These are phyloP conservation scores for Physcomitrellopsis africana DNA, from an alignment of 225 moss, liverwort and hornwort species.

Conservation along the genomic window DNA sequence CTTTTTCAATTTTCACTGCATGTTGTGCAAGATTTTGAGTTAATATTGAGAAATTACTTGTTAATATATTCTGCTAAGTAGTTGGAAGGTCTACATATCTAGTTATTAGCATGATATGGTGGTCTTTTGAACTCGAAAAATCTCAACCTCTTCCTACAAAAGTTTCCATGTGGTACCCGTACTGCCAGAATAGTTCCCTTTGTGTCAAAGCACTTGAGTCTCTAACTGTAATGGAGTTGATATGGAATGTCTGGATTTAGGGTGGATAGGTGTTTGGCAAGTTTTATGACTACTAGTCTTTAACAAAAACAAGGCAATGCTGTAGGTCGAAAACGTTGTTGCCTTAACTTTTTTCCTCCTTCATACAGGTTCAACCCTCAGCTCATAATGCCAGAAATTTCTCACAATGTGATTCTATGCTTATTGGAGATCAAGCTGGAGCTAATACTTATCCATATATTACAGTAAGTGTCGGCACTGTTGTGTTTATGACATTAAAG, in stretches of 20 bases:
- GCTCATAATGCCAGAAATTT: conserved; percentile 89
- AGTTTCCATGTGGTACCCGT: too few species aligned
- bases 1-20: background rate
- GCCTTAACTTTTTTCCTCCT: background rate
- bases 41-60: background rate
- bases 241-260: too few species aligned
- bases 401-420: conserved; percentile 98
- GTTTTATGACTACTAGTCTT: background rate
- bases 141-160: too few species aligned
- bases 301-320: background rate
- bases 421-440: conserved; percentile 96
- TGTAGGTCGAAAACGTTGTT: background rate
- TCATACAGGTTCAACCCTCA: conserved; percentile 67
- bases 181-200: too few species aligned
- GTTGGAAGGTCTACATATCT: too few species aligned
- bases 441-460: conserved; percentile 98
- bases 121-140: too few species aligned
- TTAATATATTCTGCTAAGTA: too few species aligned
- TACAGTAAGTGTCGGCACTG: conserved; percentile 50
- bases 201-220: too few species aligned
- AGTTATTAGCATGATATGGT: too few species aligned
- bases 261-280: too few species aligned
- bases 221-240: too few species aligned
- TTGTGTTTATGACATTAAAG: background rate
- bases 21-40: too few species aligned